Evolutionary conservation across 306 rosid genomes (phyloP).

Genomic region (Gynostemma pentaphyllum): DNA sequence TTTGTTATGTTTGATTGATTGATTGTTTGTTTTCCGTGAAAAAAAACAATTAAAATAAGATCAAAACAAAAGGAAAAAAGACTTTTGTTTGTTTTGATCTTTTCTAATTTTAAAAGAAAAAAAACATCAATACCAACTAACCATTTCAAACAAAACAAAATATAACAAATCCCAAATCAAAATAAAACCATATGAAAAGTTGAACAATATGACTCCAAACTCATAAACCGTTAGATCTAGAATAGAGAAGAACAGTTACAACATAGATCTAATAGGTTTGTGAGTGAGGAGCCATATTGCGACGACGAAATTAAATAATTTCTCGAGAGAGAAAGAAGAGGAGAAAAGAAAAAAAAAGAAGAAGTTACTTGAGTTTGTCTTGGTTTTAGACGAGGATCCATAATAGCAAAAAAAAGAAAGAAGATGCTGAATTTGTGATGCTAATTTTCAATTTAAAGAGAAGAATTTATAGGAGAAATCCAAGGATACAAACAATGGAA

Average conservation of each 20-base stretch:
- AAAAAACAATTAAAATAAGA: neutral
- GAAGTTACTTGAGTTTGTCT: neutral
- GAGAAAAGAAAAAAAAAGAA: neutral
- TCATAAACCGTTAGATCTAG: no score
- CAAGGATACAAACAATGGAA: neutral
- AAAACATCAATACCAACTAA: no score
- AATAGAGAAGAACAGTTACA: no score
- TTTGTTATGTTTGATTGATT: no score
- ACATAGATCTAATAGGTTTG: no score
- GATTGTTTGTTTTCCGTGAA: neutral
- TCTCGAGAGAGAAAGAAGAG: neutral
- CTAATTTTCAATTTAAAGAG: neutral
- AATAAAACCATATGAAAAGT: no score
- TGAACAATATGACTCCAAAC: no score
- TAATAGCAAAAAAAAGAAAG: neutral
- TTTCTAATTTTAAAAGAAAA: no score
- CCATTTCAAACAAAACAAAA: no score
- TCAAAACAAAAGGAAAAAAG: neutral
- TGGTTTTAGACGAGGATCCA: neutral
- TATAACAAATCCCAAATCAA: no score
- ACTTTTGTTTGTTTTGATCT: neutral
- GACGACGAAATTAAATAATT: no score
- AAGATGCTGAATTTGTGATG: neutral
- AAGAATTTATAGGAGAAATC: constrained; percentile 2
- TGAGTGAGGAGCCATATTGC: no score